Evolutionary conservation across 148 eudicot species (phyloP).

Genomic region (Rhododendron williamsianum): DNA sequence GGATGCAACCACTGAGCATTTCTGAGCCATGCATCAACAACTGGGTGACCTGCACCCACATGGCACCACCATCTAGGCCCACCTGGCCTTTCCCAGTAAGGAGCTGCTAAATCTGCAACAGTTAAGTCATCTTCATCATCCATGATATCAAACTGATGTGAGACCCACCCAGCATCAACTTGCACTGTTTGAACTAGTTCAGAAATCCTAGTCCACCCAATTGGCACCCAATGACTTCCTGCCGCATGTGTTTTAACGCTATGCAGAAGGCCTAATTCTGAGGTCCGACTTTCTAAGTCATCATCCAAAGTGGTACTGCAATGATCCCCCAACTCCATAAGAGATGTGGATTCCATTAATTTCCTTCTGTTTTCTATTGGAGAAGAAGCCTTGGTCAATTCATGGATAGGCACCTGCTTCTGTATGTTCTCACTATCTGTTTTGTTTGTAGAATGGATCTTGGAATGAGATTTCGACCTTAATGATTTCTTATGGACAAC

Average conservation of each 20-base stretch:
- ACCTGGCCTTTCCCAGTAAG: conserved; percentile 89
- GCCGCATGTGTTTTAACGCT: conserved; percentile 26
- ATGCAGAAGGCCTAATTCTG: conserved; percentile 29
- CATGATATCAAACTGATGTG: conserved; percentile 50
- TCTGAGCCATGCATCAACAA: conserved; percentile 58
- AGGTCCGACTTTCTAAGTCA: conserved; percentile 20
- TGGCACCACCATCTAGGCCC: conserved; percentile 99
- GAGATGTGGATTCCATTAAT: conserved; percentile 29
- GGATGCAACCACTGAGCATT: conserved; percentile 93
- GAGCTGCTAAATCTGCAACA: conserved; percentile 89
- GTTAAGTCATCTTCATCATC: conserved; percentile 74
- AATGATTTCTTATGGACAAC: conserved; percentile 43
- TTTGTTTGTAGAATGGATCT: conserved; percentile 23
- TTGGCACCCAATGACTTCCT: conserved; percentile 79
- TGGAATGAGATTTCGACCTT: conserved; percentile 33
- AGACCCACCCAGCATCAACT: conserved; percentile 57
- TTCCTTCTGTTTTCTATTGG: conserved; percentile 23
- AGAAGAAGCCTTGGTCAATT: conserved; percentile 22
- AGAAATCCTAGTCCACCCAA: conserved; percentile 84
- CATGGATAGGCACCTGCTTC: conserved; percentile 25
- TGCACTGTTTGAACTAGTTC: conserved; percentile 71
- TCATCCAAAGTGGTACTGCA: conserved; percentile 25
- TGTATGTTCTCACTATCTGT: conserved; percentile 28
- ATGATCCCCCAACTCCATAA: conserved; percentile 31
- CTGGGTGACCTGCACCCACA: conserved; percentile 66